These are phyloP conservation scores for Dendrobium catenatum DNA, from an alignment of 106 monocot genomes.

Conservation along the genomic window DNA sequence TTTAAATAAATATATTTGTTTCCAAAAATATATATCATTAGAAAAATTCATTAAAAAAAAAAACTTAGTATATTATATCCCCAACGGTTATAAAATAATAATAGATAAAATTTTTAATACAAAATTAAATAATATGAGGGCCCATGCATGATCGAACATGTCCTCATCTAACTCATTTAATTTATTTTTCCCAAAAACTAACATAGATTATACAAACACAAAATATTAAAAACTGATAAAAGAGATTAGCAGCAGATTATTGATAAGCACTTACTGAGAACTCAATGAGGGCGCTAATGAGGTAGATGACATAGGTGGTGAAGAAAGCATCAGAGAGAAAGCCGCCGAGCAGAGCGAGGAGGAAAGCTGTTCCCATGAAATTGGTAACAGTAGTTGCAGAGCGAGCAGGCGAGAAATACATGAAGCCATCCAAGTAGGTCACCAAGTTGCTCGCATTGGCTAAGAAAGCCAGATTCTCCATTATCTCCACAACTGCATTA, in stretches of 20 bases:
- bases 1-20: too few species aligned
- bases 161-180: too few species aligned
- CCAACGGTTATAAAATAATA: too few species aligned
- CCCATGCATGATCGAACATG: too few species aligned
- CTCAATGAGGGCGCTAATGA: slow-evolving; percentile 59
- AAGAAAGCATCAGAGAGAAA: slow-evolving; percentile 82
- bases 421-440: slow-evolving; percentile 48
- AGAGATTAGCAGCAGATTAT: background rate
- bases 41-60: too few species aligned
- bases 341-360: slow-evolving; percentile 79
- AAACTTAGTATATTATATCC: too few species aligned
- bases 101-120: too few species aligned
- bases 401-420: slow-evolving; percentile 55
- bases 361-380: slow-evolving; percentile 93
- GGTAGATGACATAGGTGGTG: slow-evolving; percentile 52
- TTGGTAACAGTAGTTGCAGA: slow-evolving; percentile 75
- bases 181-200: too few species aligned
- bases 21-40: too few species aligned
- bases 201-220: too few species aligned
- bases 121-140: too few species aligned
- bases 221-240: too few species aligned
- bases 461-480: slow-evolving; percentile 82
- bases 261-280: slow-evolving; percentile 36
- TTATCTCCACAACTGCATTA: slow-evolving; percentile 64
- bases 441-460: slow-evolving; percentile 89